These are phyloP conservation scores for Rubroboletus satanas DNA, from an alignment of 768 basidiomycete genomes.

Conservation along the genomic window DNA sequence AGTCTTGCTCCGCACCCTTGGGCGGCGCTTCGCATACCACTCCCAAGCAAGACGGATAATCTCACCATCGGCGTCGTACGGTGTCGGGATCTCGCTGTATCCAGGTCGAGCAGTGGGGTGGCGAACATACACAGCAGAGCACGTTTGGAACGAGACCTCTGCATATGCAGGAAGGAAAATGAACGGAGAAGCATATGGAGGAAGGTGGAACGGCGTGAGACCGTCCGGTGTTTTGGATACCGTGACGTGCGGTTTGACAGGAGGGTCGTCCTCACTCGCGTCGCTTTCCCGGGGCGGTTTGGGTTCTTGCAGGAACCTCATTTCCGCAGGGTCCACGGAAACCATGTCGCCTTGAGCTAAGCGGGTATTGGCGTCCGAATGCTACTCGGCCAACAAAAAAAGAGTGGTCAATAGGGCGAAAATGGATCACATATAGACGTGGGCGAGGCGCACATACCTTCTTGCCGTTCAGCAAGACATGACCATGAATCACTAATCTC, in stretches of 20 bases:
- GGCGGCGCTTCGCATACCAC: conserved; percentile 78
- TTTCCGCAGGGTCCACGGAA: conserved; percentile 76
- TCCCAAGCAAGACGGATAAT: conserved; percentile 93
- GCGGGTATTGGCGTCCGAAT: conserved; percentile 79
- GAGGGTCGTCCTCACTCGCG: background rate
- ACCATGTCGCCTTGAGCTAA: conserved; percentile 94
- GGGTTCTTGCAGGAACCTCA: conserved; percentile 61
- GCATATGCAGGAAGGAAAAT: conserved; percentile 92
- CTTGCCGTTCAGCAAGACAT: conserved; percentile 85
- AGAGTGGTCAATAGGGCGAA: background rate
- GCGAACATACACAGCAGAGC: conserved; percentile 88
- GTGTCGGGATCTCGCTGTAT: conserved; percentile 93
- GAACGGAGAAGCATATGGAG: conserved; percentile 83
- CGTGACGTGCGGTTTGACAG: background rate
- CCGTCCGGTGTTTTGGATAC: conserved; percentile 10
- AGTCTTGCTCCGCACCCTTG: conserved; percentile 62
- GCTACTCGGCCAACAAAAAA: conserved; percentile 40
- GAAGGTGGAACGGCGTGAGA: conserved; percentile 79
- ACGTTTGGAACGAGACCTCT: conserved; percentile 81
- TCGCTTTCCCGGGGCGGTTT: conserved; percentile 16
- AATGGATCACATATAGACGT: conserved; percentile 28
- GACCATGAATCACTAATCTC: conserved; percentile 78
- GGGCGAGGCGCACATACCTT: conserved; percentile 52
- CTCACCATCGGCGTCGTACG: conserved; percentile 94
- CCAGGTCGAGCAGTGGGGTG: conserved; percentile 96